Evolutionary conservation across 2,329 filamentous ascomycete genomes (phyloP), one percentile per base, ranked within the genome.

Genomic region (Penicillium brevicompactum): DNA sequence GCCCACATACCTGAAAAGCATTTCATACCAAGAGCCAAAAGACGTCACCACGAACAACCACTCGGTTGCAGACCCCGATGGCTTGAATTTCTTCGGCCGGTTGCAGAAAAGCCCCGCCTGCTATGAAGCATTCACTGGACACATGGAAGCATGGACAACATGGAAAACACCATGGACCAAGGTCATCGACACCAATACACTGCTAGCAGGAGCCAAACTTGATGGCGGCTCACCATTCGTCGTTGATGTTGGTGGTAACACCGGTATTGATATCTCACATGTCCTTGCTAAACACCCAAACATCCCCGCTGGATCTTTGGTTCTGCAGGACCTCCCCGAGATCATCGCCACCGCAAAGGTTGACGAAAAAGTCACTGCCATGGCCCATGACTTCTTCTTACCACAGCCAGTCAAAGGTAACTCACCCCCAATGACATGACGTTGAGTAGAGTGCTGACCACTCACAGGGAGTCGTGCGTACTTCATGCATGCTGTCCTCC

Each of bases 401-500:
- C 62, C 62, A 5, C 68, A 71, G 47, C 66, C 68, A 14, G 56
- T 65, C 1, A 61, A 59, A 56, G 65, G 67, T 68, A 46, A 57
- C 55, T 64, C 6, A 14, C 14, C 9, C 11, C 1, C 11, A 22
- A 4, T 13, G 3, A 8, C 1, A 16, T 9, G 2, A 8, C 1
- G 9, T 3, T 41, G 27, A n/a, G 11, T 13, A n/a, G 2, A 52
- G 8, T 53, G 16, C 14, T 55, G 18, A 61, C 6, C 16, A 32
- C 2, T 18, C 8, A 3, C 49, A 74, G 73, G 70, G 16, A 70
- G 67, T 24, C 71, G 71, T 3, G 70, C 69, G 2, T 79, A 78
- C 60, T 78, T 72, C 56, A 66, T 78, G 66, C 74, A 78, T 52
- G 71, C 70, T 2, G 66, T 78, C 4, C 65, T 79, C 1, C 76